Evolutionary conservation across 306 rosid species (phyloP), one percentile per base, ranked within the genome.

Genomic region (Cucumis hystrix): DNA sequence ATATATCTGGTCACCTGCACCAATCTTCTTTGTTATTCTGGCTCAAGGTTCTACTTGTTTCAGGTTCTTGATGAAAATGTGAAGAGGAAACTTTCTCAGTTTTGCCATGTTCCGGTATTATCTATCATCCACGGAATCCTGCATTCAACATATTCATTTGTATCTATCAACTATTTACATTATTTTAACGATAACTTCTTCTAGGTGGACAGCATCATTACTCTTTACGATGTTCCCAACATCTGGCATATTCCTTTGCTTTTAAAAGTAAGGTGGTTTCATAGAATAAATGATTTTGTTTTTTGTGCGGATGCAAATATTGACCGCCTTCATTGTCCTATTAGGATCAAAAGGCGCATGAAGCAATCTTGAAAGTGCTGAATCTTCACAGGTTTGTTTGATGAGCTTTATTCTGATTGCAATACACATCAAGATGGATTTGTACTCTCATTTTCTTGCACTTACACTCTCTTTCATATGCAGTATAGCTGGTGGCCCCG

Each of bases 221-320:
- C 96, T 71, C 96, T 95, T 43, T 90, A 90, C 72, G 98, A 95
- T 61, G 98, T 95, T 84, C 92, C 97, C 80, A 95, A 95, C 85
- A 95, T 95, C 51, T 95, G 98, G 98, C 96, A 89, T 82, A 83
- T 95, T 81, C 98, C 98, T 79, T 72, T 95, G 83, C 93, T 95
- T 66, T 78, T 95, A 83, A 89, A 83, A 85, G 98, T 95, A 83
- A 82, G 93, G 51, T n/a, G 51, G 20, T 65, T 66, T 66, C 72
- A 18, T 43, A 39, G 4, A n/a, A 66, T 8, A 17, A 66, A 39
- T 66, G 51, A 66, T 21, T 1, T 16, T 37, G 12, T 66, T 35
- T 66, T 33, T 64, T 59, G 7, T 9, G 77, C 52, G 51, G 51
- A 20, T 37, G n/a, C 41, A 68, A 54, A 25, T 40, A 57, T 61